A percentile compares a stretch with the other conserved stretches of the same genome.
These are phyloP conservation scores for Nakazawaea ishiwadae DNA, from an alignment of 805 yeast species.

Conservation along the genomic window DNA sequence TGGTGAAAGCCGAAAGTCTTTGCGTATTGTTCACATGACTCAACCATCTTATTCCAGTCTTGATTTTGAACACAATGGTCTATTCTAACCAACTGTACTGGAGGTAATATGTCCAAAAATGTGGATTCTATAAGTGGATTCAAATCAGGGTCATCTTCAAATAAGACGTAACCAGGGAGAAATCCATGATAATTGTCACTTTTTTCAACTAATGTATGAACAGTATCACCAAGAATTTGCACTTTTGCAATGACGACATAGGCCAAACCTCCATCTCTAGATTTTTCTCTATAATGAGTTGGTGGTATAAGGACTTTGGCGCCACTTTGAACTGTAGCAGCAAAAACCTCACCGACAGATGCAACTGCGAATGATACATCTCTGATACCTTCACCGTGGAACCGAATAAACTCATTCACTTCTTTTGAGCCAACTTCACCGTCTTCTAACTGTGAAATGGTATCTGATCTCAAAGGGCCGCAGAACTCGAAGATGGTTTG, in stretches of 20 bases:
- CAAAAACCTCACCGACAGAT: constrained; percentile 40
- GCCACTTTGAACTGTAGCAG: constrained; percentile 47
- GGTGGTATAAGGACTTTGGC: constrained; percentile 34
- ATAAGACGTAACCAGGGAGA: constrained; percentile 43
- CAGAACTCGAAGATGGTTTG: constrained; percentile 44
- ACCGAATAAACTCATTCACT: constrained; percentile 40
- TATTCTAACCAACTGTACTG: constrained; percentile 36
- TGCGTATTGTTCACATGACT: constrained; percentile 56
- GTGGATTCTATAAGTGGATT: constrained; percentile 12
- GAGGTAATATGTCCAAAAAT: constrained; percentile 23
- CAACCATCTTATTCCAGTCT: constrained; percentile 61
- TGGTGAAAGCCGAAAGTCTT: constrained; percentile 66
- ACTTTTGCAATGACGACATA: constrained; percentile 45
- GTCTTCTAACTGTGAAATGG: constrained; percentile 11
- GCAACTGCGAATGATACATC: constrained; percentile 67
- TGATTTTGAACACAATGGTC: constrained; percentile 85
- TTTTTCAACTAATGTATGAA: constrained; percentile 63
- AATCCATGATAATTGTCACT: constrained; percentile 34
- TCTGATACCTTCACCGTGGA: constrained; percentile 79
- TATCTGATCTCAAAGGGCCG: constrained; percentile 27
- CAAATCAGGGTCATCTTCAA: constrained; percentile 1
- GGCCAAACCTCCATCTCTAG: constrained; percentile 15
- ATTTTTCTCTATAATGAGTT: constrained; percentile 16
- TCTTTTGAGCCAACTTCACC: constrained; percentile 15
- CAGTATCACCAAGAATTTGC: constrained; percentile 53